Evolutionary conservation across 2,329 filamentous ascomycete species (phyloP), one percentile per base, ranked within the genome.

Genomic region (Diaporthe citrichinensis): DNA sequence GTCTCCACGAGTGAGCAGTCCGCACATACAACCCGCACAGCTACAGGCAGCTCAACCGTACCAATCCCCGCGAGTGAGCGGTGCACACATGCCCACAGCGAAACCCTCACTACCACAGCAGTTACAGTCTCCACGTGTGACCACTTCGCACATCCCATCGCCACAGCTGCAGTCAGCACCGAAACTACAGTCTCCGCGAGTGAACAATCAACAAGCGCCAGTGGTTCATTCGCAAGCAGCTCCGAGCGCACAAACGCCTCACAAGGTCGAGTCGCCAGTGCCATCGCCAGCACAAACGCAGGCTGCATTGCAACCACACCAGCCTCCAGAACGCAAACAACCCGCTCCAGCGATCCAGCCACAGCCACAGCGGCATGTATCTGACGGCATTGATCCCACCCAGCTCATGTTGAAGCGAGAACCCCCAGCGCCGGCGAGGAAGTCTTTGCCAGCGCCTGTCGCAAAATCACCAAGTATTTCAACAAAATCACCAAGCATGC

Each of bases 401-500:
- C 69, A 77, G 14, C 75, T 77, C 20, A 73, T 73, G 75, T n/a
- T 77, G 73, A 77, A 71, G 61, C 69, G 69, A 25, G 61, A 73
- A 8, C 31, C 46, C 8, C 31, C 65, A 36, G 75, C 57, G 34
- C 62, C 75, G 34, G 41, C 76, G 28, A 77, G 76, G 15, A 80
- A 77, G 71, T 76, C 77, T 9, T 76, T 78, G 20, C 77, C 79
- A 31, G 77, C 78, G 3, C 62, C 78, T 78, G 39, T 82, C 81
- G 20, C 79, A 28, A 81, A 79, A 53, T 84, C 82, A 28, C 82
- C 87, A 2, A 85, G 85, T 9, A 80, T 84, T 4, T 82, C 84
- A 0, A 81, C 84, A 7, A 86, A 53, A 65, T 76, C 75, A 36
- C 75, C 75, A 25, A 74, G 61, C 28, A 67, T 76, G 25, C 41